These are phyloP conservation scores for Selenicereus undatus DNA, from an alignment of 148 eudicot genomes.

Conservation along the genomic window DNA sequence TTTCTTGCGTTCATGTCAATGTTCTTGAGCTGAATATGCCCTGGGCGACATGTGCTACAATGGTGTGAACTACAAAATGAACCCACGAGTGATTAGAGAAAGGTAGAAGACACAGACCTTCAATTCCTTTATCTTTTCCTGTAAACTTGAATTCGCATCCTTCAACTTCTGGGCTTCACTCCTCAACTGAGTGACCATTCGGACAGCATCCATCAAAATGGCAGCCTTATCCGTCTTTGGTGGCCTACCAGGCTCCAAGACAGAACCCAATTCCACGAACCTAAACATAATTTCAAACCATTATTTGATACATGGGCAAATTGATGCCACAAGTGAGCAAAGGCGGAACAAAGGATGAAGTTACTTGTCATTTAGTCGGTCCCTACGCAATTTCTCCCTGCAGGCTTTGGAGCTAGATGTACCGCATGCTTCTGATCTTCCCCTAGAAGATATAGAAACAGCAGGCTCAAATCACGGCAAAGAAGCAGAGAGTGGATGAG, in stretches of 20 bases:
- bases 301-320: not conserved
- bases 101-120: conserved; percentile 37
- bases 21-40: not conserved
- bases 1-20: not conserved
- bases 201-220: conserved; percentile 62
- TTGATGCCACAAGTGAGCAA: not conserved
- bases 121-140: conserved; percentile 68
- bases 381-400: conserved; percentile 83
- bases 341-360: not conserved
- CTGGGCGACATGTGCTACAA: too few relatives aligned
- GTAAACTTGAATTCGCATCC: conserved; percentile 56
- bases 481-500: not conserved
- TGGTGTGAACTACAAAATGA: not conserved
- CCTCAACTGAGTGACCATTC: conserved; percentile 61
- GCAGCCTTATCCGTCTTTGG: conserved; percentile 72
- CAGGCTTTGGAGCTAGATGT: conserved; percentile 74
- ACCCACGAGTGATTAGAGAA: not conserved
- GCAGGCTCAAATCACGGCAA: not conserved
- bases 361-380: conserved; percentile 74
- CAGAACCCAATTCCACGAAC: conserved; percentile 61
- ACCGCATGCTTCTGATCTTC: conserved; percentile 69
- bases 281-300: conserved; percentile 30
- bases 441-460: conserved; percentile 33
- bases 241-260: conserved; percentile 66
- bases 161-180: conserved; percentile 62